These are phyloP conservation scores for Beauveria scarabaeidicola DNA, from an alignment of 2,329 filamentous ascomycete genomes.

Conservation along the genomic window DNA sequence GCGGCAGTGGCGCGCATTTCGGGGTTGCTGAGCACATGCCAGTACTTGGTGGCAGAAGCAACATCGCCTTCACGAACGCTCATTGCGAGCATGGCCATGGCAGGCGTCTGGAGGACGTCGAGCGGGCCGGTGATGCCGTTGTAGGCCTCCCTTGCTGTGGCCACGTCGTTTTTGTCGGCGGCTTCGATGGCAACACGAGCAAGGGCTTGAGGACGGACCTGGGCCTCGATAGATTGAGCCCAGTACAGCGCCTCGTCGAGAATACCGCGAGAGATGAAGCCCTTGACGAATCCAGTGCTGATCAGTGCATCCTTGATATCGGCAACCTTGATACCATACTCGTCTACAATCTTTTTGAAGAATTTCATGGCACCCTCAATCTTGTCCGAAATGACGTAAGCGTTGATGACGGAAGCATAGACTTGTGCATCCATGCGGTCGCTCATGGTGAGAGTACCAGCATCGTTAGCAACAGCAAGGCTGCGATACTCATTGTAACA, in stretches of 20 bases:
- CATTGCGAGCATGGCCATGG: slow-evolving; percentile 78
- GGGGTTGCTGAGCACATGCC: slow-evolving; percentile 61
- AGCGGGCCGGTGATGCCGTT: slow-evolving; percentile 45
- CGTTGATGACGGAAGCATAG: slow-evolving; percentile 85
- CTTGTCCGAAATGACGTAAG: slow-evolving; percentile 76
- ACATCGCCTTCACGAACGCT: slow-evolving; percentile 78
- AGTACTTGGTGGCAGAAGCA: slow-evolving; percentile 67
- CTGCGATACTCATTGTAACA: slow-evolving; percentile 93
- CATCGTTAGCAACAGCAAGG: slow-evolving; percentile 77
- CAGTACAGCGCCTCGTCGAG: slow-evolving; percentile 67
- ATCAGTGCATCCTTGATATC: slow-evolving; percentile 66
- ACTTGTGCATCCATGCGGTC: slow-evolving; percentile 73
- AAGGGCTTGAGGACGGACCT: slow-evolving; percentile 55
- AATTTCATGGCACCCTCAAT: slow-evolving; percentile 77
- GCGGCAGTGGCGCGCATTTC: slow-evolving; percentile 50
- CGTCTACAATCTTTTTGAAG: slow-evolving; percentile 65
- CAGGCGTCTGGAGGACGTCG: slow-evolving; percentile 45
- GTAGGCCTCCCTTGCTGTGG: slow-evolving; percentile 60
- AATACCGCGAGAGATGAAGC: slow-evolving; percentile 61
- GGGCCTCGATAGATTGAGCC: slow-evolving; percentile 55
- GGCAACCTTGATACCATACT: slow-evolving; percentile 48
- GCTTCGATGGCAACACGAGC: slow-evolving; percentile 65
- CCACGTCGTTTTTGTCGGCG: slow-evolving; percentile 67
- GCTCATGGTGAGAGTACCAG: slow-evolving; percentile 57
- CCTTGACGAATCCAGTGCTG: slow-evolving; percentile 67